A percentile compares a stretch with the other conserved stretches of the same genome.
These are phyloP conservation scores for Vicia faba DNA, from an alignment of 306 rosid genomes.

Conservation along the genomic window DNA sequence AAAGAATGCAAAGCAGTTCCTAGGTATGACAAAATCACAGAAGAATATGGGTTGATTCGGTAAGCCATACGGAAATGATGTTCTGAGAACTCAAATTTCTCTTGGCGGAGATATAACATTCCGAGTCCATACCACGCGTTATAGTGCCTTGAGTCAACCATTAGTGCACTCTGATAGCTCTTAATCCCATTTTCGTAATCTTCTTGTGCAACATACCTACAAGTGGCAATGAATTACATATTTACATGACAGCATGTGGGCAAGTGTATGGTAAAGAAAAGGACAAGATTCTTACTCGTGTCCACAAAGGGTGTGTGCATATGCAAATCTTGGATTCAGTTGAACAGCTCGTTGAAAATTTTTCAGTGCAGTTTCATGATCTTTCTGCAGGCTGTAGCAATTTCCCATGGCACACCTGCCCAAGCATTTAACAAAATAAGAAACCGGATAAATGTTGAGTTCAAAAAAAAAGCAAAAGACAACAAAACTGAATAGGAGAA, in stretches of 20 bases:
- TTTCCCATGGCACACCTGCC: conserved; percentile 61
- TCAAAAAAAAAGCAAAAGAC: neutral
- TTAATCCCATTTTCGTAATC: conserved; percentile 95
- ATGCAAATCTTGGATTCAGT: conserved; percentile 85
- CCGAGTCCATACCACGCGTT: conserved; percentile 99
- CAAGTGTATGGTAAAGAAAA: conserved; percentile 13
- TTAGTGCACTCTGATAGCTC: conserved; percentile 91
- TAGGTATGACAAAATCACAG: conserved; percentile 86
- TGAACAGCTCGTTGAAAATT: conserved; percentile 97
- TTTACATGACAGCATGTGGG: conserved; percentile 27
- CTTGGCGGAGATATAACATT: conserved; percentile 91
- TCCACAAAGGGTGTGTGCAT: conserved; percentile 98
- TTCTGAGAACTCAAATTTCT: conserved; percentile 83
- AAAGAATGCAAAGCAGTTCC: conserved; percentile 85
- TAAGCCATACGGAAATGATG: conserved; percentile 91
- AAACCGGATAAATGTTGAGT: conserved; percentile 25
- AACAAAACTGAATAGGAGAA: conserved; percentile 6
- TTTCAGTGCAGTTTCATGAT: conserved; percentile 59
- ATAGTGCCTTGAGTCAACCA: conserved; percentile 84
- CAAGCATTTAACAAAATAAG: conserved; percentile 32
- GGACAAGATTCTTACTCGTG: conserved; percentile 71
- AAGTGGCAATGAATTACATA: conserved; percentile 36
- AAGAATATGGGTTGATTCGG: conserved; percentile 81
- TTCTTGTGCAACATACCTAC: conserved; percentile 85
- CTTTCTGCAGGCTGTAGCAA: conserved; percentile 61